Evolutionary conservation across 345 rosid species (phyloP).

Genomic region (Bruguiera gymnorhiza): DNA sequence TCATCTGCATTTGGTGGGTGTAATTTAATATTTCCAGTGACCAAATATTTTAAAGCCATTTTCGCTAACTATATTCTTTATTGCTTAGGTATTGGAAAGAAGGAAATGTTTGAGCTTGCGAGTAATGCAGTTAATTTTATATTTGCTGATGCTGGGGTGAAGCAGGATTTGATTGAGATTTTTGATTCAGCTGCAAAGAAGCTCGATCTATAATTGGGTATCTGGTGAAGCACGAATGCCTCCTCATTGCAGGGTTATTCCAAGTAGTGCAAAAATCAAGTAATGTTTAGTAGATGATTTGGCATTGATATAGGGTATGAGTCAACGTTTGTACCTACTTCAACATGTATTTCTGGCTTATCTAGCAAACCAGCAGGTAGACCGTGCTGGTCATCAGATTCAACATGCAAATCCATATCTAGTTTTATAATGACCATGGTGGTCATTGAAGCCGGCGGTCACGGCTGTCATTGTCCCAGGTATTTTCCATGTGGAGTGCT

Average conservation of each 20-base stretch:
- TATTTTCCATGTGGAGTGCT: no score
- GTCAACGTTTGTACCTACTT: no score
- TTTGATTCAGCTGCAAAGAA: slow-evolving; percentile 42
- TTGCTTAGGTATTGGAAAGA: slow-evolving; percentile 56
- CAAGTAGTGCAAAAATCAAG: not conserved
- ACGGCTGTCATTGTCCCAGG: no score
- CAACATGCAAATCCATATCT: no score
- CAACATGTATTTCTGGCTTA: no score
- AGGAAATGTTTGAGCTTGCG: slow-evolving; percentile 66
- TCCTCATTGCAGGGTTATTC: not conserved
- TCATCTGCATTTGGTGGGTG: slow-evolving; percentile 66
- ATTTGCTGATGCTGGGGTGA: slow-evolving; percentile 64
- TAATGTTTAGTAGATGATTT: no score
- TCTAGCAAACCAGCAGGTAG: no score
- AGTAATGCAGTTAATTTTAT: slow-evolving; percentile 52
- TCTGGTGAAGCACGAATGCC: not conserved
- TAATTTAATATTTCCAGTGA: not conserved
- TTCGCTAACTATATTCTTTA: slow-evolving; percentile 18
- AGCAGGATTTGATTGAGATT: slow-evolving; percentile 45
- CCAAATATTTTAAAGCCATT: no score
- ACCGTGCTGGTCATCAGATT: no score
- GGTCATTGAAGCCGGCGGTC: no score
- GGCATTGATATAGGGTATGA: no score
- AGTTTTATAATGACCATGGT: no score
- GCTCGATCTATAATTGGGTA: slow-evolving; percentile 28